Evolutionary conservation across 78 protist species (phyloP).

Genomic region (Trichosphaerium sp.): DNA sequence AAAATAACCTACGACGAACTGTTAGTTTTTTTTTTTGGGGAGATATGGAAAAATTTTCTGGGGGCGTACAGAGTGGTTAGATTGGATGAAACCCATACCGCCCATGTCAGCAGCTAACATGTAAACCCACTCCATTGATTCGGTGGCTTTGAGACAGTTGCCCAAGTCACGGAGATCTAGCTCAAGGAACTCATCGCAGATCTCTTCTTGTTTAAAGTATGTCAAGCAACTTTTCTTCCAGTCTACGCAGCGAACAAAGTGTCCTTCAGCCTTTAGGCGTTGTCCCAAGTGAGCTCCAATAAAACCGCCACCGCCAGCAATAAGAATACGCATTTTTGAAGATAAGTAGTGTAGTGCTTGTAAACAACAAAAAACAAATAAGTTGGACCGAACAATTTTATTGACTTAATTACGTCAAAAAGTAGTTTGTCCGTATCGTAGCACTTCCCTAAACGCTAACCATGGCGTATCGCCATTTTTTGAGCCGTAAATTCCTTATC

Average conservation of each 20-base stretch:
- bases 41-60: too few relatives aligned
- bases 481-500: too few relatives aligned
- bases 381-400: too few relatives aligned
- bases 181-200: constrained; percentile 66
- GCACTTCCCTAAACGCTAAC: too few relatives aligned
- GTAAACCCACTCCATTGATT: constrained; percentile 48
- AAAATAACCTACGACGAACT: too few relatives aligned
- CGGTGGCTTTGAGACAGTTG: constrained; percentile 31
- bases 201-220: constrained; percentile 50
- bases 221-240: constrained; percentile 69
- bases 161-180: constrained; percentile 52
- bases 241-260: constrained; percentile 56
- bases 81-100: constrained; percentile 84
- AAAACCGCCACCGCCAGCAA: constrained; percentile 79
- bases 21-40: too few relatives aligned
- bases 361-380: too few relatives aligned
- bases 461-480: too few relatives aligned
- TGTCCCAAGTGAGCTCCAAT: constrained; percentile 70
- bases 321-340: neutral
- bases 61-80: constrained; percentile 67
- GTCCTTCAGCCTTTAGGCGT: constrained; percentile 51
- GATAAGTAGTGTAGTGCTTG: too few relatives aligned
- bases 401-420: too few relatives aligned
- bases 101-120: constrained; percentile 73
- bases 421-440: too few relatives aligned